Evolutionary conservation across 75 land plant genomes (phyloP).

Genomic region (Cupressus sempervirens): DNA sequence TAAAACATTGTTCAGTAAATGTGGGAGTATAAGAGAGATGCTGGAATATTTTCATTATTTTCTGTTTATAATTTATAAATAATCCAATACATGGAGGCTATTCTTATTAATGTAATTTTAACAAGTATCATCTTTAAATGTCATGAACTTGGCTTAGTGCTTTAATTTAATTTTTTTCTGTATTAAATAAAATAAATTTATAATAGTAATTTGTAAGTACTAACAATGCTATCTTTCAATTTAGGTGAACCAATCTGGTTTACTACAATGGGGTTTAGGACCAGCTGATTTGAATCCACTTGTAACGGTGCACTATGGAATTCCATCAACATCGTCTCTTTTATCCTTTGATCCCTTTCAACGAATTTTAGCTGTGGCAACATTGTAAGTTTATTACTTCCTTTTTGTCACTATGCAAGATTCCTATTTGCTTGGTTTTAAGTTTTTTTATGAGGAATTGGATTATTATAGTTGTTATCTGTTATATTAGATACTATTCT

Average conservation of each 20-base stretch:
- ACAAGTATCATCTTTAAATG: background rate
- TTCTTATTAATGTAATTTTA: background rate
- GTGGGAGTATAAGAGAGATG: background rate
- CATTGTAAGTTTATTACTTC: slow-evolving; percentile 11
- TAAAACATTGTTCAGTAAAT: background rate
- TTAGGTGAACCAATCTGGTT: slow-evolving; percentile 6
- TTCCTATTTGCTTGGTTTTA: background rate
- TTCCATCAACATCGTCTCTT: slow-evolving; percentile 8
- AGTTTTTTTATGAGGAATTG: background rate
- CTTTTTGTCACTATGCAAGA: background rate
- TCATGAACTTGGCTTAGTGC: background rate
- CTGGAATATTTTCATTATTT: background rate
- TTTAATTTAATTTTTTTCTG: background rate
- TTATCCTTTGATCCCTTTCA: slow-evolving; percentile 6
- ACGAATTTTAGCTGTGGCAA: slow-evolving; percentile 9
- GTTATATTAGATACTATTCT: slow-evolving; percentile 1
- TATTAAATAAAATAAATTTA: background rate
- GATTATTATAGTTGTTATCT: background rate
- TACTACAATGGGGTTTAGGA: background rate
- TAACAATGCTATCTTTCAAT: background rate
- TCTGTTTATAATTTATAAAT: background rate
- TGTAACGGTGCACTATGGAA: background rate
- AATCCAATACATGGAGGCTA: background rate
- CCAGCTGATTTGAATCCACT: slow-evolving; percentile 12
- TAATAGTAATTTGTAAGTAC: background rate